A percentile compares a stretch with the other conserved stretches of the same genome.
These are phyloP conservation scores for Dissoconium aciculare DNA, from an alignment of 2,329 filamentous ascomycete genomes.

Conservation along the genomic window DNA sequence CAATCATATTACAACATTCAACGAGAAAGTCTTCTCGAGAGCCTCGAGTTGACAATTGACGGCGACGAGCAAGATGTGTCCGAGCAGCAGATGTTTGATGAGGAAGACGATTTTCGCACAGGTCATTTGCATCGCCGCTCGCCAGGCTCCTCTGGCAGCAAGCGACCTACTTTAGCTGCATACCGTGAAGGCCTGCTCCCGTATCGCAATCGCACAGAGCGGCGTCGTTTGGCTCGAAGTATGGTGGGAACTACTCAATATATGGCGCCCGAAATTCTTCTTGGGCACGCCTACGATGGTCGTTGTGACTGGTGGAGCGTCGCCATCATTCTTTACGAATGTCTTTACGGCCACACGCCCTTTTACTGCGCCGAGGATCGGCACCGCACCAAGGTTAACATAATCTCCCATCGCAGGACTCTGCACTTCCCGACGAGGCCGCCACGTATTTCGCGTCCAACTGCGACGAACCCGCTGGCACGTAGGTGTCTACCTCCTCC, in stretches of 20 bases:
- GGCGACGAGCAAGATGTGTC: slow-evolving; percentile 59
- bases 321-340: slow-evolving; percentile 88
- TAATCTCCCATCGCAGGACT: slow-evolving; percentile 55
- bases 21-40: slow-evolving; percentile 62
- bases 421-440: slow-evolving; percentile 57
- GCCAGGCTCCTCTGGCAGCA: slow-evolving; percentile 7
- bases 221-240: slow-evolving; percentile 61
- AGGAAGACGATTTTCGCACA: slow-evolving; percentile 9
- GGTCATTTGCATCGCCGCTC: no score
- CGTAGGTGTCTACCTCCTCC: slow-evolving; percentile 34
- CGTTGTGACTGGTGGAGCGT: slow-evolving; percentile 96
- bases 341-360: slow-evolving; percentile 79
- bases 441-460: slow-evolving; percentile 38
- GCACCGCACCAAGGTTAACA: slow-evolving; percentile 72
- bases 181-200: slow-evolving; percentile 24
- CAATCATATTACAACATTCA: slow-evolving; percentile 74
- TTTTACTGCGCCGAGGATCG: slow-evolving; percentile 67
- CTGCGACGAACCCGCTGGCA: slow-evolving; percentile 24
- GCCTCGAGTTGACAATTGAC: slow-evolving; percentile 55
- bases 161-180: slow-evolving; percentile 14
- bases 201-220: slow-evolving; percentile 34
- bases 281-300: slow-evolving; percentile 71
- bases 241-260: slow-evolving; percentile 94
- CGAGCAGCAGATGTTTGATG: slow-evolving; percentile 25
- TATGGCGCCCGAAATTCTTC: slow-evolving; percentile 90